phyloP scores from a whole-genome alignment of 139 green algal species.

The Prasinococcaceae sp. region DNA sequence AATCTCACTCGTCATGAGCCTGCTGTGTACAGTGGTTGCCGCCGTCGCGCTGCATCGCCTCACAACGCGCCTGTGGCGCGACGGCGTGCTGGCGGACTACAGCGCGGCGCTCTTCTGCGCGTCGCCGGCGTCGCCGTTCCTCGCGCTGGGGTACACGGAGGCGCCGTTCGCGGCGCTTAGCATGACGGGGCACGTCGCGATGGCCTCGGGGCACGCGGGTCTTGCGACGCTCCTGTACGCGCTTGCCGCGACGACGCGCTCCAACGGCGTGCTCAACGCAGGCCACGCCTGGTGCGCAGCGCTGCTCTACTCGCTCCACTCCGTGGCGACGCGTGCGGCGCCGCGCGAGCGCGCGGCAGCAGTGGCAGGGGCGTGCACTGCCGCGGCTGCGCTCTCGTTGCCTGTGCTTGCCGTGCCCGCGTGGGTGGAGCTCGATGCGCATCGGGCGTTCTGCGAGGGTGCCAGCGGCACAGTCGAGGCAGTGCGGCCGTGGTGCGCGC shows the following conservation, averaged over 20 bases:
- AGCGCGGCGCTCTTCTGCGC: constrained; percentile 52
- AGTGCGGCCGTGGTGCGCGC: constrained; percentile 3
- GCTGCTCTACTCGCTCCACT: too few relatives aligned
- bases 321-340: too few relatives aligned
- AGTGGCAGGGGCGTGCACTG: too few relatives aligned
- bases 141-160: constrained; percentile 85
- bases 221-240: constrained; percentile 4
- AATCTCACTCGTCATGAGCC: too few relatives aligned
- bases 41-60: constrained; percentile 28
- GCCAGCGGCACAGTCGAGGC: too few relatives aligned
- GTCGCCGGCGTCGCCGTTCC: too few relatives aligned
- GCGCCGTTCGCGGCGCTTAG: constrained; percentile 46
- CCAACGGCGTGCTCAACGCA: constrained; percentile 45
- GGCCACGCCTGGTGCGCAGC: constrained; percentile 21
- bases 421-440: too few relatives aligned
- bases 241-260: constrained; percentile 31
- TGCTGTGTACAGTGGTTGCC: constrained; percentile 23
- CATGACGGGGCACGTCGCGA: constrained; percentile 35
- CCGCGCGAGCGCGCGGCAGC: too few relatives aligned
- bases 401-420: background rate
- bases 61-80: constrained; percentile 21
- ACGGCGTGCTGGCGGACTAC: constrained; percentile 25
- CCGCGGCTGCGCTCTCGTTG: too few relatives aligned
- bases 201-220: background rate
- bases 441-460: background rate